Base-by-base conservation (phyloP, 805 yeast genomes). In the Sugiyamaella boreocaroliniensis region DNA sequence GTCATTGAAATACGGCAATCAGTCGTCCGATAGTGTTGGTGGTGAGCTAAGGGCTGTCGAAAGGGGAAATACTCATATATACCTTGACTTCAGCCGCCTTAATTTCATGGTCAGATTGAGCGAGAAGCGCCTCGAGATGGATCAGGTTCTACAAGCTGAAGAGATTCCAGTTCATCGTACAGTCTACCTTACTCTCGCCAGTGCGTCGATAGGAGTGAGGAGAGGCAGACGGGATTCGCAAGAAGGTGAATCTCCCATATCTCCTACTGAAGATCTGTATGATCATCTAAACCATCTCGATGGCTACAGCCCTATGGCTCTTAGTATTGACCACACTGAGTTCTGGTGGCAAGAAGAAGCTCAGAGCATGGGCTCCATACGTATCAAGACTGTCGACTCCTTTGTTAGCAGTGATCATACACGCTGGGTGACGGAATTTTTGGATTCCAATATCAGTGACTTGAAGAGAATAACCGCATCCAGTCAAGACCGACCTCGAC, bases 361-460 rank as follows among this genome's bases (percentile, higher is more conserved):
- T 4, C 58, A 47, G 16, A 55, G 51, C 18, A 51, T 51, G 15
- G 59, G 62, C 1, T 60, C 66, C 1, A 26, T 64, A n/a, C 71
- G 29, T 61, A 64, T 49, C 55, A 42, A 64, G 47, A 52, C 72
- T 0, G 45, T 70, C 40, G 73, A 68, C 42, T 43, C 69, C 1
- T 61, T 68, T 16, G 49, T 61, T 15, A 51, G 66, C 46, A 63
- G 69, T 18, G 67, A 71, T 2, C 69, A 73, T 14, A 51, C 73
- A 0, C 67, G 61, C 11, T 72, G 77, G 51, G 48, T 67, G 10
- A 40, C 53, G 29, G 40, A 44, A 3, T 56, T 62, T 29, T 48
- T 53, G 54, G 62, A 43, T 49, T 55, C 22, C 18, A 49, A 47
- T 4, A 53, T 66, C 14, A 44, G 52, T 8, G 57, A 61, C 6